Evolutionary conservation across 2,329 filamentous ascomycete genomes (phyloP).

Genomic region (Stemphylium beticola): DNA sequence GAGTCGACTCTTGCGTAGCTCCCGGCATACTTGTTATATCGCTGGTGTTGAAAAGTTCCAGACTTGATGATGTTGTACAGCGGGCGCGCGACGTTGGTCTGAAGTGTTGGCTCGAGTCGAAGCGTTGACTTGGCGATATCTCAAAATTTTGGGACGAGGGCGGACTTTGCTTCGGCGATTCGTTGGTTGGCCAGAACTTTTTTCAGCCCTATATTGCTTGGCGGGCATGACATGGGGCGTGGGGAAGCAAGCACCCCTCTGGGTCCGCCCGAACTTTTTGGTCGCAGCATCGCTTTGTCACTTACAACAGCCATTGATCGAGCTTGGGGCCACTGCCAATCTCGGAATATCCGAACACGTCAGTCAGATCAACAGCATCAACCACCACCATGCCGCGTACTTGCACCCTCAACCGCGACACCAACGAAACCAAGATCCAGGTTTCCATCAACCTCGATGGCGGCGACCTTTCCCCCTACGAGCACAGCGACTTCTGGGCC

Average conservation of each 20-base stretch:
- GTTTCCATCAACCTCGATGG: constrained; percentile 93
- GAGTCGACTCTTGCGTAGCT: constrained; percentile 26
- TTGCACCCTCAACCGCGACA: constrained; percentile 82
- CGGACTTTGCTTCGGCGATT: constrained; percentile 28
- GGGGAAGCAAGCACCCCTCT: constrained; percentile 19
- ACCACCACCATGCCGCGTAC: constrained; percentile 61
- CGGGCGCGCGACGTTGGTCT: neutral
- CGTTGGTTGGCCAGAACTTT: constrained; percentile 29
- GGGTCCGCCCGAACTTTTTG: constrained; percentile 31
- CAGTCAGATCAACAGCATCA: neutral
- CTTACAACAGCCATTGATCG: neutral
- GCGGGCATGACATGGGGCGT: constrained; percentile 31
- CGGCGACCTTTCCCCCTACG: constrained; percentile 67
- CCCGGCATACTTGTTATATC: constrained; percentile 26
- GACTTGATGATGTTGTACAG: neutral
- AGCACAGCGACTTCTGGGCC: constrained; percentile 42
- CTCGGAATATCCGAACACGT: neutral
- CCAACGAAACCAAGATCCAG: constrained; percentile 98
- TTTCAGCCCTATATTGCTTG: constrained; percentile 41
- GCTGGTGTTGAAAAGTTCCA: neutral
- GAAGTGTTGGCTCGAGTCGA: constrained; percentile 1
- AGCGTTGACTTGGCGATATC: constrained; percentile 28
- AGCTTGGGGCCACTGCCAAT: neutral
- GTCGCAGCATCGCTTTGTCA: neutral
- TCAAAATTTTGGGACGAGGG: constrained; percentile 32